phyloP scores from a whole-genome alignment of 1,139 yeast species.

The Lodderomyces beijingensis region DNA sequence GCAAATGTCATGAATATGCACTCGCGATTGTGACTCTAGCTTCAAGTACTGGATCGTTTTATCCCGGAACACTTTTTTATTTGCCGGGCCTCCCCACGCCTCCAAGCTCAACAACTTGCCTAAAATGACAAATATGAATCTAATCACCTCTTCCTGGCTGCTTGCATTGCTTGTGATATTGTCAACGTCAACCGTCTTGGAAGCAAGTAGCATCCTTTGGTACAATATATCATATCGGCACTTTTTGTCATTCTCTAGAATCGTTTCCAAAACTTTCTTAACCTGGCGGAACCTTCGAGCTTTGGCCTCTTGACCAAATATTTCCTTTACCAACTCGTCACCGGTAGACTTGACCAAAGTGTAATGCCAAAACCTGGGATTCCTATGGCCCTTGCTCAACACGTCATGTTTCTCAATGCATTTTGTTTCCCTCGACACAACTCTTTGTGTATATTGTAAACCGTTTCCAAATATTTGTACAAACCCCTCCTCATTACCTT shows the following conservation, averaged over 20 bases:
- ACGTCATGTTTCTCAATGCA: background rate
- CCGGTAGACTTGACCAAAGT: background rate
- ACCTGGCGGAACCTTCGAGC: conserved; percentile 8
- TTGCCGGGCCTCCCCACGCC: conserved; percentile 52
- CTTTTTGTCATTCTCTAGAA: conserved; percentile 20
- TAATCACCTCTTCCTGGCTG: conserved; percentile 26
- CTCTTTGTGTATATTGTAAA: background rate
- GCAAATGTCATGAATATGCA: conserved; percentile 23
- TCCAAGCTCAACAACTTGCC: conserved; percentile 50
- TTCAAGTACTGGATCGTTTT: conserved; percentile 37
- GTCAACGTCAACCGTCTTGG: conserved; percentile 13
- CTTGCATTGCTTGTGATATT: conserved; percentile 17
- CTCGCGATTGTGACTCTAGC: conserved; percentile 27
- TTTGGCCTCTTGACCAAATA: conserved; percentile 1
- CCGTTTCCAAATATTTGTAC: conserved; percentile 36
- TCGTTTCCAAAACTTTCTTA: conserved; percentile 5
- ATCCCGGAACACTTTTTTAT: conserved; percentile 38
- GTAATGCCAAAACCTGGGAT: conserved; percentile 2
- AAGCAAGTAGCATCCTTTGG: conserved; percentile 4
- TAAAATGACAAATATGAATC: conserved; percentile 36
- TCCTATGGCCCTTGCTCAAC: background rate
- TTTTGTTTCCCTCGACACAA: background rate
- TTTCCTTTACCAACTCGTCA: conserved; percentile 1
- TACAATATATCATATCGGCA: conserved; percentile 18
- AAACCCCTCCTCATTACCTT: conserved; percentile 10